phyloP scores from a whole-genome alignment of 2,329 filamentous ascomycete species.

The Alternaria infectoria region DNA sequence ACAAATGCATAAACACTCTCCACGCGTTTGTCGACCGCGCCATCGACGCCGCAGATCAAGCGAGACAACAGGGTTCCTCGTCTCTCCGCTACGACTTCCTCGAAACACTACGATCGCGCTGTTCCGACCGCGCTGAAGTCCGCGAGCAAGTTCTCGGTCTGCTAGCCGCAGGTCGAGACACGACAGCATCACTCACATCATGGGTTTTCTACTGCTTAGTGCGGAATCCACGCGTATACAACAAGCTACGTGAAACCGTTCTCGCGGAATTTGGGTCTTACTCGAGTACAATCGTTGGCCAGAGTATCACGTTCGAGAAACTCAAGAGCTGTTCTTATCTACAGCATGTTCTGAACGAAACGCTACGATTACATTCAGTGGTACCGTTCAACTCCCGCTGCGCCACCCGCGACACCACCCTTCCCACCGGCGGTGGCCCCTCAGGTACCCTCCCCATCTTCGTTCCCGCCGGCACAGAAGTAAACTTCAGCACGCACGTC shows the following conservation, averaged over 20 bases:
- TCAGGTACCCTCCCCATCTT: conserved; percentile 31
- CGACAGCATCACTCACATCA: conserved; percentile 51
- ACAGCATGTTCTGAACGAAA: conserved; percentile 31
- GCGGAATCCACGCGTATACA: conserved; percentile 43
- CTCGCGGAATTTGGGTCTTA: conserved; percentile 44
- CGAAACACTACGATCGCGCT: conserved; percentile 2
- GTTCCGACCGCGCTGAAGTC: conserved; percentile 3
- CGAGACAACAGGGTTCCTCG: not conserved
- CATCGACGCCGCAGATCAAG: conserved; percentile 5
- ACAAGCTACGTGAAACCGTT: conserved; percentile 44
- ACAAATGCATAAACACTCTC: not conserved
- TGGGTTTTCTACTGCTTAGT: conserved; percentile 47
- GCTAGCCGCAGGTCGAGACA: conserved; percentile 61
- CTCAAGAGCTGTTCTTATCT: conserved; percentile 23
- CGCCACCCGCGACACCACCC: conserved; percentile 28
- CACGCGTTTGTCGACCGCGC: conserved; percentile 5
- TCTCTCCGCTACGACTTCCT: conserved; percentile 8
- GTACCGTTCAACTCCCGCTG: conserved; percentile 32
- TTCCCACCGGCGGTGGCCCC: conserved; percentile 37
- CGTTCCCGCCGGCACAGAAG: conserved; percentile 20
- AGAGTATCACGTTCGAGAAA: conserved; percentile 10
- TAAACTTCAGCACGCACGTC: conserved; percentile 16
- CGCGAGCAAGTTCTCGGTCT: conserved; percentile 56
- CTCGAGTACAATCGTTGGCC: conserved; percentile 14
- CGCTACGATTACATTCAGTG: conserved; percentile 26